Conservation (phyloP, 306 rosid genomes). For the Pterocarpus santalinus region DNA sequence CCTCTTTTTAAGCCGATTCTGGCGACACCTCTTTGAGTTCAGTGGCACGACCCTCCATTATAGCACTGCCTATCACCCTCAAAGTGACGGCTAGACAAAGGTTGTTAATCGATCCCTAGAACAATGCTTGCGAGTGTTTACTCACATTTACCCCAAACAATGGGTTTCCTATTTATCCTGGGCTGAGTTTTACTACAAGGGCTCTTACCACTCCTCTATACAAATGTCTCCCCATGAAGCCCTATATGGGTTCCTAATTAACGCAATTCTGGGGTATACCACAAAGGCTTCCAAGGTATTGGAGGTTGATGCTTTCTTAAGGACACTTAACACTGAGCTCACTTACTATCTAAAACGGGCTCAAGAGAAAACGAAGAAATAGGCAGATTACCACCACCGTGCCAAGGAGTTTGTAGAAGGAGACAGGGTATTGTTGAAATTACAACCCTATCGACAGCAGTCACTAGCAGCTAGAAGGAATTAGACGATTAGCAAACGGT, state of each 20-base stretch:
- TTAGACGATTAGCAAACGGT: too few species aligned
- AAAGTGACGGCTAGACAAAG: background rate
- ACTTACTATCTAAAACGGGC: background rate
- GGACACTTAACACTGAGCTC: too few species aligned
- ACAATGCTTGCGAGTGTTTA: background rate
- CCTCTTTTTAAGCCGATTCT: background rate
- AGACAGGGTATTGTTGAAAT: background rate
- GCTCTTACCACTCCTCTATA: background rate
- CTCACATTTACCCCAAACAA: background rate
- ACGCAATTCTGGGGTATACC: rapidly evolving
- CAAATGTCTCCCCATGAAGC: background rate
- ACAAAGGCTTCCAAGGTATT: background rate
- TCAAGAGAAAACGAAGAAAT: background rate
- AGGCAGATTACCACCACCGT: background rate
- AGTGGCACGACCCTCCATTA: background rate
- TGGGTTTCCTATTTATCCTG: background rate
- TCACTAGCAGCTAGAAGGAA: too few species aligned
- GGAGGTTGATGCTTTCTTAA: background rate
- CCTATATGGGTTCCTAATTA: too few species aligned
- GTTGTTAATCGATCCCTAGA: background rate
- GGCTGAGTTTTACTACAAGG: background rate
- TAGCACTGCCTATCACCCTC: background rate
- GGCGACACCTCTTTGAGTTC: background rate
- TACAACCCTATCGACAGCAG: background rate
- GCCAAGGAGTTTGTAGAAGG: background rate